Evolutionary conservation across 331 rosid genomes (phyloP), one percentile per base, ranked within the genome.

Genomic region (Saraca asoca): DNA sequence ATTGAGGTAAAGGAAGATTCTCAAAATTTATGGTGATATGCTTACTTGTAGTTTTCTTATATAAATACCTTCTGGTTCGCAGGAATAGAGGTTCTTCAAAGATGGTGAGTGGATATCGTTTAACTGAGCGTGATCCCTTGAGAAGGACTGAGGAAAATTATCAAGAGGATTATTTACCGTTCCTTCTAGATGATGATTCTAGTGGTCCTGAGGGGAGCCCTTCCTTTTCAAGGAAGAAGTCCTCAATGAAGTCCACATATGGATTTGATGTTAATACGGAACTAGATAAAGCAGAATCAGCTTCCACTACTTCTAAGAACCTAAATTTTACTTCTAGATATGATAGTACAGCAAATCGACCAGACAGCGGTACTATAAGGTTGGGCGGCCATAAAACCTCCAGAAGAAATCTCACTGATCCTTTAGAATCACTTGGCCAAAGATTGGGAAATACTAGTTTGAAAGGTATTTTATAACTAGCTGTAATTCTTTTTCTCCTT

Each of bases 131-230:
- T 45, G 81, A 79, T 75, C 78, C 82, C 57, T 69, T 54, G 60
- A 81, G 81, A 75, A 80, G 72, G 62, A 64, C 72, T 50, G 95
- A 86, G 35, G 97, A 81, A 62, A 85, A 71, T 74, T 74, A 77
- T 69, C 99, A 83, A 71, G 99, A 94, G 64, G 92, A 94, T 66
- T 88, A 83, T 71, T 72, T 94, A 62, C 99, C 99, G 70, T 94
- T 90, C 73, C 73, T 71, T 75, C 68, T 94, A 63, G 99, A 94
- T 68, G 96, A 86, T 5, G 97, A 94, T 75, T 72, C 93, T 55
- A 76, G 96, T 83, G 90, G 92, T 59, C 87, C 85, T 17, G 95
- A 79, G 77, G 90, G 92, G 69, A 90, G 90, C 78, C 85, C 95
- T 42, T 81, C 93, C 64, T 75, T 51, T 73, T 71, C 80, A 64